Base-by-base conservation (phyloP, 176 grass and related monocot genomes). In the Pharus latifolius region DNA sequence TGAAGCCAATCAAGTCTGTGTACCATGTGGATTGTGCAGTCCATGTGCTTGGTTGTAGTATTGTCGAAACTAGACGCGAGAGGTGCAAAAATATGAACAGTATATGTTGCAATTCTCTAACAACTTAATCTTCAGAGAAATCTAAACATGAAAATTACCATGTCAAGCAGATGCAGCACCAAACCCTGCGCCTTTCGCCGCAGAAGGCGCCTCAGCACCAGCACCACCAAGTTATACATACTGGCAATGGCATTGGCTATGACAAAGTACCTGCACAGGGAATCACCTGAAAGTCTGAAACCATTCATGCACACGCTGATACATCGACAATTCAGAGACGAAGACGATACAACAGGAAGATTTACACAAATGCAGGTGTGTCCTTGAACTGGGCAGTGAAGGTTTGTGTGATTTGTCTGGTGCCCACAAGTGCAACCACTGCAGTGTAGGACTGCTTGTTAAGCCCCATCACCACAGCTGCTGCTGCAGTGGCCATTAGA, bases 311-410 rank as follows among this genome's bases (percentile, higher is more conserved):
- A 32, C 40, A 75, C 26, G 35, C 29, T 3, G 2, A 69, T 17
- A 54, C 5, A 45, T 7, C 3, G 2, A 56, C 1, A 29, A 45
- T 57, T 32, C 61, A 2, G 7, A 46, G 19, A 37, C 2, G 64
- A 18, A 29, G 28, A 52, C 24, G 35, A 3, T 8, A 55, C n/a
- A 13, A 69, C 20, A 42, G 46, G 61, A 52, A 8, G 16, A 1
- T 74, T 68, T 72, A 99, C 84, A 99, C 90, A 31, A 94, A 91
- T 13, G 84, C 79, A 46, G 87, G 90, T 3, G 79, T 82, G 59
- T 99, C 68, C 6, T 60, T 81, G 87, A 86, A 99, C 78, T 78
- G 52, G 1, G 73, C 73, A 17, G 68, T 86, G 79, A 99, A 88
- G 25, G 82, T 84, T 41, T 99, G 82, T 19, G 10, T 75, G 57